Base-by-base conservation (phyloP, 441 rosid species). In the Bocquillonia castaneifolia region DNA sequence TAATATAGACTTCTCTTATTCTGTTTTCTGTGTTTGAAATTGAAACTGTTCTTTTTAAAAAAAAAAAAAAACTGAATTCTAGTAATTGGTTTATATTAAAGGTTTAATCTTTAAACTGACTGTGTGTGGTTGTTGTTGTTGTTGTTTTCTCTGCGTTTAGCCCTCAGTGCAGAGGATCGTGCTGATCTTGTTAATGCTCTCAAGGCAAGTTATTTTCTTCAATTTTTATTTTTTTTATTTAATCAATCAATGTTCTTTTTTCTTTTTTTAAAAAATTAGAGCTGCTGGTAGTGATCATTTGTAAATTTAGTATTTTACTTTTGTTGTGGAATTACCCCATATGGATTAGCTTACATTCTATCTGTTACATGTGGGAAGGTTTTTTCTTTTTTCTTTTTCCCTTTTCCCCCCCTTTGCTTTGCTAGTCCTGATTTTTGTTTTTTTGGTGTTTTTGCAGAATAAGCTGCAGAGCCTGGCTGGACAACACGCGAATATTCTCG, bases 381-480 rank as follows among this genome's bases (percentile, higher is more conserved):
- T n/a, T n/a, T n/a, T n/a, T n/a, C n/a, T n/a, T n/a, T n/a, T n/a
- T n/a, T n/a, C n/a, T n/a, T n/a, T n/a, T n/a, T n/a, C n/a, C n/a
- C n/a, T n/a, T n/a, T n/a, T n/a, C n/a, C n/a, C n/a, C n/a, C n/a
- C n/a, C n/a, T 5, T 1, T 0, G 14, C 25, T 5, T 57, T 55
- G 7, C 39, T 20, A 5, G n/a, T 6, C n/a, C 59, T 4, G 10
- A 53, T 18, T n/a, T 14, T 3, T 10, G 6, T 22, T 0, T 29
- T 39, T 40, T 10, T 22, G 36, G 10, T 59, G 9, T 51, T 56
- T 71, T 67, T 79, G 81, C 85, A 90, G 94, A 67, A 82, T 74
- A 85, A 90, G 79, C 85, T 93, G 66, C 91, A 91, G 81, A 85
- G 70, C 71, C 76, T 93, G 78, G 89, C 96, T 37, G 93, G 90